These are phyloP conservation scores for Elaeis oleifera DNA, from an alignment of 202 grass and related monocot species.

Conservation along the genomic window DNA sequence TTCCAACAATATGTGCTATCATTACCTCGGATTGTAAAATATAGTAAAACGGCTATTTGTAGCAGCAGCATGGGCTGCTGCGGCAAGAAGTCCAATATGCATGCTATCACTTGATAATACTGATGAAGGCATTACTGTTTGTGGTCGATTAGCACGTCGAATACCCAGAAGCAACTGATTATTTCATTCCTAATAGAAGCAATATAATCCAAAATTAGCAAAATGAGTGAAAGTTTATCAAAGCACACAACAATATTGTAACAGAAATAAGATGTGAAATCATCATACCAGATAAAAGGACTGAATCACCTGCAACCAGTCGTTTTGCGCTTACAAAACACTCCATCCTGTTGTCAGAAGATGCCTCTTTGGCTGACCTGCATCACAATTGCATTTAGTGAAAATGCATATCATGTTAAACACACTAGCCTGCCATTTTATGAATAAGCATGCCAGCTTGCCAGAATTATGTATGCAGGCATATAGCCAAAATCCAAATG, in stretches of 20 bases:
- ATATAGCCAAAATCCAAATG: too few relatives aligned
- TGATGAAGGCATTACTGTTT: conserved; percentile 90
- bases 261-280: not conserved
- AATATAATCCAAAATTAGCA: conserved; percentile 4
- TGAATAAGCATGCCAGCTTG: too few relatives aligned
- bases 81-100: conserved; percentile 98
- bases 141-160: conserved; percentile 68
- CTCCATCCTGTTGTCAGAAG: conserved; percentile 96
- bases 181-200: conserved; percentile 67
- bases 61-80: conserved; percentile 90
- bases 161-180: conserved; percentile 92
- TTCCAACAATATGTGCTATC: not conserved
- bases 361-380: conserved; percentile 98
- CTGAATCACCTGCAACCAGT: conserved; percentile 84
- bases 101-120: conserved; percentile 94
- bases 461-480: too few relatives aligned
- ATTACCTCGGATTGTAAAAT: conserved; percentile 83
- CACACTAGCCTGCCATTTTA: too few relatives aligned
- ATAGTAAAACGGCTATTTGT: conserved; percentile 97
- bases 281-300: conserved; percentile 84
- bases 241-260: not conserved
- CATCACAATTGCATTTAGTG: conserved; percentile 15
- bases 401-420: not conserved
- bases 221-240: not conserved
- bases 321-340: conserved; percentile 88